phyloP scores from a whole-genome alignment of 345 rosid species.

The Abelmoschus esculentus region DNA sequence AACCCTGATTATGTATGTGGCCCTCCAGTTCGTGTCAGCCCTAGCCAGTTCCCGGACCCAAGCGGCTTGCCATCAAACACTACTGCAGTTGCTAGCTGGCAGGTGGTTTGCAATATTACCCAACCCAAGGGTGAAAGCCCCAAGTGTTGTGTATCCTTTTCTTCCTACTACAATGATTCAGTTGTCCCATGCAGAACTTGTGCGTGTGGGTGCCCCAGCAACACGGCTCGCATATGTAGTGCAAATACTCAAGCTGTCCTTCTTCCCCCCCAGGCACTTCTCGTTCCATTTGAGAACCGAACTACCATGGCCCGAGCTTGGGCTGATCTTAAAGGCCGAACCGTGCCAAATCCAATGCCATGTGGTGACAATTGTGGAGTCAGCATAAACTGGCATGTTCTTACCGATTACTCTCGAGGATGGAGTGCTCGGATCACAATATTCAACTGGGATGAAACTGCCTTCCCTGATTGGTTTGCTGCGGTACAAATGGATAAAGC shows the following conservation, averaged over 20 bases:
- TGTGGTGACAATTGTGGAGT: slow-evolving; percentile 93
- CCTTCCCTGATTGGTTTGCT: slow-evolving; percentile 81
- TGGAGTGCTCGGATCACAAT: slow-evolving; percentile 85
- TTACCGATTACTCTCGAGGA: slow-evolving; percentile 65
- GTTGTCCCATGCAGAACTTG: slow-evolving; percentile 73
- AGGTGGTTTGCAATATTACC: slow-evolving; percentile 89
- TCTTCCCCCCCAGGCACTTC: slow-evolving; percentile 76
- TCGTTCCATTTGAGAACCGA: slow-evolving; percentile 79
- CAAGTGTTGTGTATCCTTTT: slow-evolving; percentile 86
- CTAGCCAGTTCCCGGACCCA: slow-evolving; percentile 64
- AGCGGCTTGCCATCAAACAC: slow-evolving; percentile 56
- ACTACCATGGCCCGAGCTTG: slow-evolving; percentile 52
- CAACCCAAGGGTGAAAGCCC: slow-evolving; percentile 61
- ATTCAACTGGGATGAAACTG: slow-evolving; percentile 80
- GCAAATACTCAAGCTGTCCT: slow-evolving; percentile 59
- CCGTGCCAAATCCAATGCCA: slow-evolving; percentile 68
- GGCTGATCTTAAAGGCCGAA: slow-evolving; percentile 49
- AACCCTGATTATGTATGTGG: slow-evolving; percentile 84
- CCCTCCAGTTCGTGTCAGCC: slow-evolving; percentile 74
- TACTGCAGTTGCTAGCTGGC: slow-evolving; percentile 85
- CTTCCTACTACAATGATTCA: slow-evolving; percentile 86
- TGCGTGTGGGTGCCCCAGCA: slow-evolving; percentile 76
- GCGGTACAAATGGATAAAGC: slow-evolving; percentile 60
- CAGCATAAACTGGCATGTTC: slow-evolving; percentile 82
- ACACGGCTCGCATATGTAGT: slow-evolving; percentile 52